A percentile compares a stretch with the other conserved stretches of the same genome.
Evolutionary conservation across 2,329 filamentous ascomycete genomes (phyloP).

Genomic region (Aspergillus oerlinghausenensis): DNA sequence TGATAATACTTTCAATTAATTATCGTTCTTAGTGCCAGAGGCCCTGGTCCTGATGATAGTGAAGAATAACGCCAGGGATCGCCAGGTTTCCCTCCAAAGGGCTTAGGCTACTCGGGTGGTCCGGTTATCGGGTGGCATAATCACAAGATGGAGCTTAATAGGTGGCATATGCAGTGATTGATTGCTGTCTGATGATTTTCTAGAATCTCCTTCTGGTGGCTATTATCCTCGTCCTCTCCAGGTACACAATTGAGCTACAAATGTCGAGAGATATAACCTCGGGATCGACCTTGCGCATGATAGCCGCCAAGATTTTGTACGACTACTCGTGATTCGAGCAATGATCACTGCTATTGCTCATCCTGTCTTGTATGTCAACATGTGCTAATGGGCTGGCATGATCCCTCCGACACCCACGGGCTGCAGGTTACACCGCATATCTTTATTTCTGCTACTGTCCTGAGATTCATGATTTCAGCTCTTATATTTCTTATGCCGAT

Average conservation of each 20-base stretch:
- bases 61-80: background rate
- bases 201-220: background rate
- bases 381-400: background rate
- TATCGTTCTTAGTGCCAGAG: background rate
- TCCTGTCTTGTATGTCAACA: background rate
- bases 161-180: background rate
- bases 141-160: too few relatives aligned
- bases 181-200: background rate
- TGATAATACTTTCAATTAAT: background rate
- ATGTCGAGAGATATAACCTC: background rate
- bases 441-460: background rate
- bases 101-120: background rate
- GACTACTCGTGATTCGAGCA: background rate
- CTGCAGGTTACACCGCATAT: background rate
- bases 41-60: background rate
- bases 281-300: background rate
- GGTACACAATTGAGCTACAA: background rate
- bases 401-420: background rate
- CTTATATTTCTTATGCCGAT: background rate
- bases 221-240: background rate
- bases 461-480: background rate
- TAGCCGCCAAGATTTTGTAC: background rate
- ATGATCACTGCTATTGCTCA: background rate
- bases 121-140: background rate
- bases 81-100: background rate